Percentiles rank a stretch among this genome's conserved stretches.
Evolutionary conservation across 2,329 filamentous ascomycete genomes (phyloP).

Genomic region (Helicocarpus griseus): DNA sequence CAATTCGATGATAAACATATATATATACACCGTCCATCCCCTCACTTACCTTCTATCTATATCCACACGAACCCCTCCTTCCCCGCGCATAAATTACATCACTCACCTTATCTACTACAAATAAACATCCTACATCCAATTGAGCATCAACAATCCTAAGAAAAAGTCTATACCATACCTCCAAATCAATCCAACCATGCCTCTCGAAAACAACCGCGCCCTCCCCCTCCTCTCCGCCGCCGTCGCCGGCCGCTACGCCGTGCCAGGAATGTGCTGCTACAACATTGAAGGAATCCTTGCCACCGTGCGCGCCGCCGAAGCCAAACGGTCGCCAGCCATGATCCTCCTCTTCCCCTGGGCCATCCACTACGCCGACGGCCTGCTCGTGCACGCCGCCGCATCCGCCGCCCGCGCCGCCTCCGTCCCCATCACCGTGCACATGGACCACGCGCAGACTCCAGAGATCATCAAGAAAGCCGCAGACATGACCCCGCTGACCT

Average conservation of each 20-base stretch:
- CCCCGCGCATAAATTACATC: too few species aligned
- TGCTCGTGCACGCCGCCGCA: slow-evolving; percentile 47
- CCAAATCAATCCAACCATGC: background rate
- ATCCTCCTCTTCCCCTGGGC: slow-evolving; percentile 69
- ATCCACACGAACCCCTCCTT: background rate
- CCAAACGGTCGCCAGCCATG: slow-evolving; percentile 57
- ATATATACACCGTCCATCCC: too few species aligned
- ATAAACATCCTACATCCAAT: background rate
- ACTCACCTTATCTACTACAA: too few species aligned
- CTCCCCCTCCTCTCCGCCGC: slow-evolving; percentile 50
- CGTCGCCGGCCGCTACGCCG: slow-evolving; percentile 46
- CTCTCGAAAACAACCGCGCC: slow-evolving; percentile 41
- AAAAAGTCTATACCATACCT: background rate
- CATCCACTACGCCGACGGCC: slow-evolving; percentile 52
- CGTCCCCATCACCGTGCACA: slow-evolving; percentile 54
- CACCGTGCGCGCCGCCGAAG: slow-evolving; percentile 58
- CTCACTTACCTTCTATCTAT: background rate
- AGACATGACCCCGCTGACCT: slow-evolving; percentile 44
- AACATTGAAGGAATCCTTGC: slow-evolving; percentile 63
- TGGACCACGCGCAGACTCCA: slow-evolving; percentile 57
- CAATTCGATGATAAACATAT: too few species aligned
- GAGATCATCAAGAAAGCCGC: slow-evolving; percentile 53
- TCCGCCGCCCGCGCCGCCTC: slow-evolving; percentile 46
- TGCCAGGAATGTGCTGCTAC: slow-evolving; percentile 55
- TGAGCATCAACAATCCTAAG: background rate